A percentile compares a stretch with the other conserved stretches of the same genome.
phyloP scores from a whole-genome alignment of 1,139 yeast species.

The Spathaspora sp. region DNA sequence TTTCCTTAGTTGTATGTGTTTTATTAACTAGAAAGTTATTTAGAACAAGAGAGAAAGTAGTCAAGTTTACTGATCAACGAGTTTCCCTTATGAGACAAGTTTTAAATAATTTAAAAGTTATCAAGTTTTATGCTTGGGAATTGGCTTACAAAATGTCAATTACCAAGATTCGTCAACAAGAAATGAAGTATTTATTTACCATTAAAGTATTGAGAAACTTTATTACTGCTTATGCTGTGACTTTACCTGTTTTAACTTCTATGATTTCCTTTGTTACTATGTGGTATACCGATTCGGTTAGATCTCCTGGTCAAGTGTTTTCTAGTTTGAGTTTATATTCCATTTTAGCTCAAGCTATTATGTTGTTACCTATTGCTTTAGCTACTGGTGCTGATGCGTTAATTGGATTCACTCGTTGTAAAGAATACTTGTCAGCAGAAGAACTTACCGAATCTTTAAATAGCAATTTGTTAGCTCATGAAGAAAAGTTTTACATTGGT shows the following conservation, averaged over 20 bases:
- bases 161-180: slow-evolving; percentile 42
- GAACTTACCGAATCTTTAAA: slow-evolving; percentile 18
- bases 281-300: slow-evolving; percentile 45
- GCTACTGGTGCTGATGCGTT: slow-evolving; percentile 71
- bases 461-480: slow-evolving; percentile 13
- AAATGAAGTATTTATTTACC: slow-evolving; percentile 44
- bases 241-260: slow-evolving; percentile 65
- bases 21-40: slow-evolving; percentile 38
- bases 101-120: slow-evolving; percentile 61
- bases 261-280: slow-evolving; percentile 72
- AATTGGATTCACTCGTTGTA: slow-evolving; percentile 60
- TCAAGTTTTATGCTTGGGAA: slow-evolving; percentile 72
- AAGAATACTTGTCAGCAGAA: slow-evolving; percentile 40
- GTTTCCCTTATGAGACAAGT: slow-evolving; percentile 64
- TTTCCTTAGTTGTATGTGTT: slow-evolving; percentile 40
- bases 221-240: slow-evolving; percentile 51
- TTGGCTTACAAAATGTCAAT: slow-evolving; percentile 47
- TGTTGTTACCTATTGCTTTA: slow-evolving; percentile 71
- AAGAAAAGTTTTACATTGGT: slow-evolving; percentile 21
- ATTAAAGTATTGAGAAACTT: slow-evolving; percentile 58
- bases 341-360: slow-evolving; percentile 47
- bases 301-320: slow-evolving; percentile 68
- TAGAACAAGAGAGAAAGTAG: slow-evolving; percentile 41
- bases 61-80: slow-evolving; percentile 55
- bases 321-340: slow-evolving; percentile 78